Base-by-base conservation (phyloP, 148 eudicot species). In the Rhododendron ovatum region DNA sequence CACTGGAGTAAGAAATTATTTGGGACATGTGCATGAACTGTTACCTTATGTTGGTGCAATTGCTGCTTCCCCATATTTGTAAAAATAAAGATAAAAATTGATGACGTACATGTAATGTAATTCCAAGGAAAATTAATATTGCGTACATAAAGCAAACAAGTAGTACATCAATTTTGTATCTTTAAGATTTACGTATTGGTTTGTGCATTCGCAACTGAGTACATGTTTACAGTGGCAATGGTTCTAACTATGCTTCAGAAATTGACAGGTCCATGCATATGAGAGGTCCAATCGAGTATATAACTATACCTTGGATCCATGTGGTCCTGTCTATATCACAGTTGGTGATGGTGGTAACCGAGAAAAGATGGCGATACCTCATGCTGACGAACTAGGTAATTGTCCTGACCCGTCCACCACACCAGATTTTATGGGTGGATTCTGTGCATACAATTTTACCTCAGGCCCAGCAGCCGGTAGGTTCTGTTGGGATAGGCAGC, bases 281-380 rank as follows among this genome's bases (percentile, higher is more conserved):
- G 99, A 97, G 89, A 91, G 99, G 83, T 92, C 99, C 80, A 97
- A 97, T 88, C 90, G 99, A 86, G 98, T 97, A 33, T 97, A 95
- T 53, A 93, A 97, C 91, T 94, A 95, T 82, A 92, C 91, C 8
- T 82, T 97, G 83, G 99, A 97, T 89, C 91, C 92, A 3, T 97
- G 99, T 90, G 99, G 93, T 51, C 98, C 99, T 0, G 90, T 97
- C 45, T 88, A 97, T 86, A 93, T 97, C 76, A 88, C 98, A n/a
- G 88, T 97, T 51, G 98, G 99, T 53, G 99, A 97, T 87, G 99
- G 99, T 73, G 99, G 99, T 18, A 97, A 97, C 86, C 86, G 98
- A 82, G 99, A 97, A 89, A 97, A 97, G 91, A 97, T 97, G 99
- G 94, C 99, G 7, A 86, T 94, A 43, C 83, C 79, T 77, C 98